These are phyloP conservation scores for Serendipita sp. DNA, from an alignment of 1,284 basidiomycete genomes.

Conservation along the genomic window DNA sequence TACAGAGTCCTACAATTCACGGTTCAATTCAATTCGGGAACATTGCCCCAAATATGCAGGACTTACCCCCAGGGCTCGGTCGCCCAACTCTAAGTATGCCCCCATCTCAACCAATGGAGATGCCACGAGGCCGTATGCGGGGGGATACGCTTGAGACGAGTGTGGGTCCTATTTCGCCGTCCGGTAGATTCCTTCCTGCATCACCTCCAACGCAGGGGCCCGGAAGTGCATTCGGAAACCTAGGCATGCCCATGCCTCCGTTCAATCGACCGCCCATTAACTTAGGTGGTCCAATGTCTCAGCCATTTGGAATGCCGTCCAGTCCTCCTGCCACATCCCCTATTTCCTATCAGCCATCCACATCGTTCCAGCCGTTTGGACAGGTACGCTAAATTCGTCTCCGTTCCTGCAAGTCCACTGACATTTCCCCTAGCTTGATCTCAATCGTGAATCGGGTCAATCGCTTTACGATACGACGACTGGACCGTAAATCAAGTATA, in stretches of 20 bases:
- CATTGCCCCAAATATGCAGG: neutral
- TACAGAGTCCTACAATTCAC: neutral
- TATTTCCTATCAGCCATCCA: neutral
- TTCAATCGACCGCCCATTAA: neutral
- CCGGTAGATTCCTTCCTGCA: neutral
- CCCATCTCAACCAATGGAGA: neutral
- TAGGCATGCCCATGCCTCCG: neutral
- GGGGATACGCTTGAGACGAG: neutral
- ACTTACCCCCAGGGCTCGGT: neutral
- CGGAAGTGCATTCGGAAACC: neutral
- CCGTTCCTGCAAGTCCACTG: neutral
- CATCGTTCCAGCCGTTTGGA: slow-evolving; percentile 2
- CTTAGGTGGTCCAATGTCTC: neutral
- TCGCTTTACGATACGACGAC: neutral
- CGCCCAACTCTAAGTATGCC: neutral
- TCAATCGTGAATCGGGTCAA: neutral
- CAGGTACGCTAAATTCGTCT: neutral
- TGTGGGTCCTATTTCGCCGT: neutral
- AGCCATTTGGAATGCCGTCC: neutral
- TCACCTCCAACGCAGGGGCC: neutral
- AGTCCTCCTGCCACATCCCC: neutral
- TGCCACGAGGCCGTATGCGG: neutral
- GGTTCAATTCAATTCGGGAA: neutral
- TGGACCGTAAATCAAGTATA: neutral
- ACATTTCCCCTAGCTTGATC: neutral